Evolutionary conservation across 2,329 filamentous ascomycete genomes (phyloP), one percentile per base, ranked within the genome.

Genomic region (Fusarium mexicanum): DNA sequence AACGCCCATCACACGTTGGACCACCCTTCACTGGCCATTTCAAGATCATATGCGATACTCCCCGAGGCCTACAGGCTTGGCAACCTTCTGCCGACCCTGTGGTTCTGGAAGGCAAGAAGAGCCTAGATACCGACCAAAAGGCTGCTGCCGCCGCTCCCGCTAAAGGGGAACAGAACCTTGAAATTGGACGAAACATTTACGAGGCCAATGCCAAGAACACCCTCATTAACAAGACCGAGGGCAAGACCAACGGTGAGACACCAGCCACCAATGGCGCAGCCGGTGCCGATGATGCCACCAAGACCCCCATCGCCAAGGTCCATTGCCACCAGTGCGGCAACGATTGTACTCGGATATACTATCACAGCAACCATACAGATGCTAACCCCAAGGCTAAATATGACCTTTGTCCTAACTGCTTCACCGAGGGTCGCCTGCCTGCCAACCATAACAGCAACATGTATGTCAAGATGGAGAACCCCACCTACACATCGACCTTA

Each of bases 21-120:
- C 96, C 96, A 7, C 96, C 96, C 12, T 98, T 98, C 80, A 99
- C 96, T 8, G 96, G 96, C 44, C 96, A 99, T 82, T 99, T 99
- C 89, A 93, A 94, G 82, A 92, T 98, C 71, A 96, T 96, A 64
- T 96, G 95, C 80, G 96, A 99, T 81, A 99, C 96, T 2, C 96
- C 96, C 61, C 92, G 96, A 67, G 96, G 96, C 43, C 89, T 99
- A 59, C 96, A 98, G 82, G 93, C 96, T 31, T 98, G 96, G 90
- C 96, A 99, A 81, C 96, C 96, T 24, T 93, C 93, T 24, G 92
- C 95, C 4, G 93, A 94, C 77, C 91, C 94, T 12, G 84, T 91
- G 46, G 86, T 91, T 9, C 80, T 88, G n/a, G 86, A 91, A 72
- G 90, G 90, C 62, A 91, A 90, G 80, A 87, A 87, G 76, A 88